Conservation (phyloP, 1,284 basidiomycete species). For the Moesziomyces sp. region DNA sequence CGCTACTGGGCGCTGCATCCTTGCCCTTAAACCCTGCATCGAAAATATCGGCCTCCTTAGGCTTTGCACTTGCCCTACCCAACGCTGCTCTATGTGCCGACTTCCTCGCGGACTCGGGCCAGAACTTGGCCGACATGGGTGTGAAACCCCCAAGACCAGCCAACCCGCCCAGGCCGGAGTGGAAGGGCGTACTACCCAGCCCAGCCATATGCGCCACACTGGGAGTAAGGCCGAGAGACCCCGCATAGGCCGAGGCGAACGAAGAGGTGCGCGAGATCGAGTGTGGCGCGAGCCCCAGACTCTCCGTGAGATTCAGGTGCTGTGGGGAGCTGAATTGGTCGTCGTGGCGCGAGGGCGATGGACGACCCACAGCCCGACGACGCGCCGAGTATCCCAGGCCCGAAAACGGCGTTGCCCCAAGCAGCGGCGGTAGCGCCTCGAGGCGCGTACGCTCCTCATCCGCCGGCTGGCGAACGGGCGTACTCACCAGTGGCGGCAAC, state of each 20-base stretch:
- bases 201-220: slow-evolving; percentile 46
- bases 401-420: slow-evolving; percentile 33
- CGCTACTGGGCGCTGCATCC: not conserved
- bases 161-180: slow-evolving; percentile 29
- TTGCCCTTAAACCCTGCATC: not conserved
- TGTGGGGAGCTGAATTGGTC: slow-evolving; percentile 63
- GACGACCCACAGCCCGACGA: slow-evolving; percentile 23
- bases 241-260: slow-evolving; percentile 38
- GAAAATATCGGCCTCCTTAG: no score
- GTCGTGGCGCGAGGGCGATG: slow-evolving; percentile 35
- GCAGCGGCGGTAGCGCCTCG: slow-evolving; percentile 31
- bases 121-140: slow-evolving; percentile 24
- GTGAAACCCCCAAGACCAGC: slow-evolving; percentile 38
- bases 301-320: slow-evolving; percentile 62
- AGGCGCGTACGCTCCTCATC: slow-evolving; percentile 27
- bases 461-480: slow-evolving; percentile 21
- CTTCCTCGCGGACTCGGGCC: slow-evolving; percentile 32
- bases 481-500: slow-evolving; percentile 42
- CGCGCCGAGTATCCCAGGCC: slow-evolving; percentile 26
- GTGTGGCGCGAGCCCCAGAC: slow-evolving; percentile 60
- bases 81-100: slow-evolving; percentile 1
- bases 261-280: slow-evolving; percentile 49
- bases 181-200: slow-evolving; percentile 24
- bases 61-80: not conserved
- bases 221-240: slow-evolving; percentile 54